phyloP scores from a whole-genome alignment of 2,329 filamentous ascomycete genomes.

The Fusarium caatingaense region DNA sequence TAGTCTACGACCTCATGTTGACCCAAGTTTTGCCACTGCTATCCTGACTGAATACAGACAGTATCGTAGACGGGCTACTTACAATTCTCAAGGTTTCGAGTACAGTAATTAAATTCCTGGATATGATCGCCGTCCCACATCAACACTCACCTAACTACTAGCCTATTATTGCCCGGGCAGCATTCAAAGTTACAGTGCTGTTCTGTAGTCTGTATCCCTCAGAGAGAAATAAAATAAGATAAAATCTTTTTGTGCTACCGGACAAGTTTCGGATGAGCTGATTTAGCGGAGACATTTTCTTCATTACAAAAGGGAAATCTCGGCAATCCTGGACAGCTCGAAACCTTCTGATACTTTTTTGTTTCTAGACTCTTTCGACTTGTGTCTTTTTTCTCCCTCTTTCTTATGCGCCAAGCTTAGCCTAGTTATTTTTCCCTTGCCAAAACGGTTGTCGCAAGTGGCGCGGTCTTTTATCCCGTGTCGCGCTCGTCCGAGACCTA shows the following conservation, averaged over 20 bases:
- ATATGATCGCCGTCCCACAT: background rate
- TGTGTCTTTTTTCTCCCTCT: background rate
- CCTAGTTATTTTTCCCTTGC: conserved; percentile 13
- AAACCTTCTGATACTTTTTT: conserved; percentile 13
- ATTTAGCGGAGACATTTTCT: conserved; percentile 3
- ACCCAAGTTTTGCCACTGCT: conserved; percentile 4
- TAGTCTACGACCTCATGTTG: background rate
- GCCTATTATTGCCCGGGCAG: conserved; percentile 1
- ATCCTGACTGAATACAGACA: too few species aligned
- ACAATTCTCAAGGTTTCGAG: background rate
- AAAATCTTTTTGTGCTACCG: conserved; percentile 11
- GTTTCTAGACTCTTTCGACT: background rate
- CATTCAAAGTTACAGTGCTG: background rate
- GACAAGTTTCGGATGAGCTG: conserved; percentile 35
- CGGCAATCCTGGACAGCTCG: background rate
- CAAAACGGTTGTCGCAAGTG: conserved; percentile 23
- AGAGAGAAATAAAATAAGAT: conserved; percentile 1
- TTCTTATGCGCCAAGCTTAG: conserved; percentile 33
- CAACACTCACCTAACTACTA: background rate
- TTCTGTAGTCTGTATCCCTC: background rate
- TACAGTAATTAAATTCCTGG: background rate
- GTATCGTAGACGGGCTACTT: too few species aligned
- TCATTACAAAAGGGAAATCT: conserved; percentile 11
- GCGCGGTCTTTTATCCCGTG: conserved; percentile 22
- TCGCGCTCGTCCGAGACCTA: background rate